A percentile compares a stretch with the other conserved stretches of the same genome.
Evolutionary conservation across 208 protist genomes (phyloP).

Genomic region (Trypanosomatidae sp.): DNA sequence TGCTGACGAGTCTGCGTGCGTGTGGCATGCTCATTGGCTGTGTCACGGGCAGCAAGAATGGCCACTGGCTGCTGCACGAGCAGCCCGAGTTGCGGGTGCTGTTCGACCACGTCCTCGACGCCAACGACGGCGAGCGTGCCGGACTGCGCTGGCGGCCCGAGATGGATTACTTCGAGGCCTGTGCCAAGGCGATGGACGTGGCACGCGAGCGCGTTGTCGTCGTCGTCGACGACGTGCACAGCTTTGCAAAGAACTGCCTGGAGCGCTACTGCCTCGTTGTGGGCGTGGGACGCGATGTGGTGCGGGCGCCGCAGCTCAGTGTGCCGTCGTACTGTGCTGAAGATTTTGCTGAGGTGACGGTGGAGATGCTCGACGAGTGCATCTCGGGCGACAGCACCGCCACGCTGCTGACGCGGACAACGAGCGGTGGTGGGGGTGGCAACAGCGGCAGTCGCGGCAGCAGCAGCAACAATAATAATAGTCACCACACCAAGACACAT

Average conservation of each 20-base stretch:
- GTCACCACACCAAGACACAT: too few relatives aligned
- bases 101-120: slow-evolving; percentile 69
- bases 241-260: slow-evolving; percentile 59
- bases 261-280: slow-evolving; percentile 71
- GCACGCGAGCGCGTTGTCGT: slow-evolving; percentile 43
- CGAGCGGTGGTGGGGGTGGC: too few relatives aligned
- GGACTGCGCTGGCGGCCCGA: slow-evolving; percentile 62
- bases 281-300: slow-evolving; percentile 37
- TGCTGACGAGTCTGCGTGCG: slow-evolving; percentile 56
- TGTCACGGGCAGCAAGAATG: slow-evolving; percentile 76
- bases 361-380: slow-evolving; percentile 40
- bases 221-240: slow-evolving; percentile 67
- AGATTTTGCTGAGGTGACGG: slow-evolving; percentile 32
- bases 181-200: slow-evolving; percentile 49
- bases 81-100: slow-evolving; percentile 31
- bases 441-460: neutral
- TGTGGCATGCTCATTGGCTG: slow-evolving; percentile 71
- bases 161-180: slow-evolving; percentile 76
- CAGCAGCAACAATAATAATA: slow-evolving; percentile 1
- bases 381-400: slow-evolving; percentile 14
- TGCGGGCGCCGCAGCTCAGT: slow-evolving; percentile 17
- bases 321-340: slow-evolving; percentile 20
- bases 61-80: slow-evolving; percentile 54
- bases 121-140: slow-evolving; percentile 36
- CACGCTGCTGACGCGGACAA: slow-evolving; percentile 13